phyloP scores from a whole-genome alignment of 345 rosid genomes.

The Mercurialis annua region DNA sequence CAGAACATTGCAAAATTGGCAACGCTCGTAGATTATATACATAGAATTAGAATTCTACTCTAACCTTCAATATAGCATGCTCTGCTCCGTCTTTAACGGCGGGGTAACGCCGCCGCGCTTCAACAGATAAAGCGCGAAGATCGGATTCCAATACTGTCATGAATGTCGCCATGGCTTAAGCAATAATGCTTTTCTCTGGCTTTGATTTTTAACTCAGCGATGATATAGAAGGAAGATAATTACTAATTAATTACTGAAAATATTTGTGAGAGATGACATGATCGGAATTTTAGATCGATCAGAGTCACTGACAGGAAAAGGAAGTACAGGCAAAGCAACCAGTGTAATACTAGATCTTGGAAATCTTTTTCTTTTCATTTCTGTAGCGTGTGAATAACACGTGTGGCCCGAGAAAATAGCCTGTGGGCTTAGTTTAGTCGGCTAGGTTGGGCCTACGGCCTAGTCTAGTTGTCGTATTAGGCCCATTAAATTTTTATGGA shows the following conservation, averaged over 20 bases:
- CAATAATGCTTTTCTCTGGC: too few species aligned
- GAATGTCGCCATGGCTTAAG: conserved; percentile 73
- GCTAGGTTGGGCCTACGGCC: not conserved
- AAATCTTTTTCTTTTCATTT: not conserved
- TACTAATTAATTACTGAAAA: not conserved
- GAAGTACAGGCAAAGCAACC: not conserved
- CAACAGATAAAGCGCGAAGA: conserved; percentile 96
- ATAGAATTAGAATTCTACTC: not conserved
- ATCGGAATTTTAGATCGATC: not conserved
- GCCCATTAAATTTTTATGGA: too few species aligned
- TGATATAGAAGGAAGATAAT: not conserved
- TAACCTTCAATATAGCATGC: conserved; percentile 87
- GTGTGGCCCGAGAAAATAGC: not conserved
- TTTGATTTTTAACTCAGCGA: not conserved
- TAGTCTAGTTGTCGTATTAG: too few species aligned
- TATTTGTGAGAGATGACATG: not conserved
- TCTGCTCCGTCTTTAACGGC: conserved; percentile 93
- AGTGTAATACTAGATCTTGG: not conserved
- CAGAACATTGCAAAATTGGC: too few species aligned
- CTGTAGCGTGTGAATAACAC: not conserved
- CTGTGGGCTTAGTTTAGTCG: not conserved
- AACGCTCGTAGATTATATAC: too few species aligned
- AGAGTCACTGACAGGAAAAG: not conserved
- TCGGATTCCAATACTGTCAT: conserved; percentile 94
- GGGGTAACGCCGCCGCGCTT: conserved; percentile 94